A percentile compares a stretch with the other conserved stretches of the same genome.
Conservation (phyloP, 176 grass and related monocot genomes). For the Typha latifolia region DNA sequence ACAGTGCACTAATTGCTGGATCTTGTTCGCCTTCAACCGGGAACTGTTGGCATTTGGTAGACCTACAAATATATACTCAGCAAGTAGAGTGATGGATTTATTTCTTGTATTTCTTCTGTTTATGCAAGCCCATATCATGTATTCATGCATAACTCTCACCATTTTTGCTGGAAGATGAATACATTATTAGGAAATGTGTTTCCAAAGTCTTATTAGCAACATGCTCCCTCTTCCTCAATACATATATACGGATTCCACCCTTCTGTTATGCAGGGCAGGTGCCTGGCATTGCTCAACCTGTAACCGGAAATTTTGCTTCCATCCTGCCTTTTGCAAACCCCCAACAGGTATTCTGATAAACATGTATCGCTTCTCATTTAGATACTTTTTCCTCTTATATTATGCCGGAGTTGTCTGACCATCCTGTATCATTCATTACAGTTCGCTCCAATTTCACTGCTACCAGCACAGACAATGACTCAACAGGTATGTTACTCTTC, state of each 20-base stretch:
- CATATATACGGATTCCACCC: not conserved
- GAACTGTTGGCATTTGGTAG: conserved; percentile 20
- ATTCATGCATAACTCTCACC: not conserved
- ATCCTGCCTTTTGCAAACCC: conserved; percentile 13
- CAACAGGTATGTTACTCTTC: conserved; percentile 17
- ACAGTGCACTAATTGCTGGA: conserved; percentile 10
- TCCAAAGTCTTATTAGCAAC: not conserved
- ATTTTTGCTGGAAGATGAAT: too few relatives aligned
- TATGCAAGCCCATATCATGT: conserved; percentile 13
- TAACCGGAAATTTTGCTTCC: conserved; percentile 10
- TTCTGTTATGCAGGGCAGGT: conserved; percentile 6
- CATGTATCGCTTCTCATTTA: not conserved
- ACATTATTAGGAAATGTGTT: too few relatives aligned
- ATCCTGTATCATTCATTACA: not conserved
- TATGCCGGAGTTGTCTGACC: not conserved
- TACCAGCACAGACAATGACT: conserved; percentile 20
- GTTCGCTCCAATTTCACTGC: conserved; percentile 12
- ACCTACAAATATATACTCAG: conserved; percentile 21
- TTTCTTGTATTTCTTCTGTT: conserved; percentile 3
- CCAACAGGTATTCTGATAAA: conserved; percentile 7
- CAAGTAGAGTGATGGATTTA: conserved; percentile 9
- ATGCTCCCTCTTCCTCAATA: not conserved
- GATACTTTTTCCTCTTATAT: not conserved
- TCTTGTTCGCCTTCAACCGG: conserved; percentile 15
- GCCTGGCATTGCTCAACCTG: conserved; percentile 14